Conservation (phyloP, 164 flowering plant genomes). For the Sextonia rubra region DNA sequence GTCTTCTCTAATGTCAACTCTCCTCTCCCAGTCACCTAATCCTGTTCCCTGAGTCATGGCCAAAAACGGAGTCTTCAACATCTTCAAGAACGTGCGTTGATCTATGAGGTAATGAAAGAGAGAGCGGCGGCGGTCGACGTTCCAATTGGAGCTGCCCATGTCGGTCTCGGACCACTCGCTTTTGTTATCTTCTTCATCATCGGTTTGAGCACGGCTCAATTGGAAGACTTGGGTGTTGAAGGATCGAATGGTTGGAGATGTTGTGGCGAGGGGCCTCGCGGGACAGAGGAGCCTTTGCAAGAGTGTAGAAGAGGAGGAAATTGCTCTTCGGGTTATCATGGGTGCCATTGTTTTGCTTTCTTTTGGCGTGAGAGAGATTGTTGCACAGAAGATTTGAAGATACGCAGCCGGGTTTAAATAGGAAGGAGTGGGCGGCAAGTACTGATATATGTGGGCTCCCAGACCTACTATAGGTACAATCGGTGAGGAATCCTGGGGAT, state of each 20-base stretch:
- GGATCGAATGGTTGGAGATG: neutral
- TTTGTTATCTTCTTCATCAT: neutral
- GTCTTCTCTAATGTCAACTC: slow-evolving; percentile 61
- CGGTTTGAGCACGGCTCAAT: neutral
- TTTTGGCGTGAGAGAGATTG: neutral
- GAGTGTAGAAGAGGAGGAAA: neutral
- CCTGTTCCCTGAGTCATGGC: slow-evolving; percentile 31
- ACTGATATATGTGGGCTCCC: too few species aligned
- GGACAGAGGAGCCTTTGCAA: neutral
- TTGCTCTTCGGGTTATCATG: neutral
- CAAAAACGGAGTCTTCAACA: slow-evolving; percentile 39
- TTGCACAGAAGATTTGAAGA: neutral
- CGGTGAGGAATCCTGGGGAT: too few species aligned
- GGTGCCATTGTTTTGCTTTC: neutral
- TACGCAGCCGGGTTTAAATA: neutral
- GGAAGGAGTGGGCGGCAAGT: too few species aligned
- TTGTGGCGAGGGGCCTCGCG: neutral
- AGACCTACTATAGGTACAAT: too few species aligned
- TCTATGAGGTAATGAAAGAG: neutral
- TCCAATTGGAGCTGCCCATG: neutral
- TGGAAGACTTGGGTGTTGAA: neutral
- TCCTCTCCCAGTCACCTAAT: slow-evolving; percentile 31
- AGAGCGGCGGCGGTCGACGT: neutral
- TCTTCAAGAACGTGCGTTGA: slow-evolving; percentile 48
- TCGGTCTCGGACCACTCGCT: neutral